Base-by-base conservation (phyloP, 495 filamentous ascomycete genomes). In the Pseudotulostoma volvatum region DNA sequence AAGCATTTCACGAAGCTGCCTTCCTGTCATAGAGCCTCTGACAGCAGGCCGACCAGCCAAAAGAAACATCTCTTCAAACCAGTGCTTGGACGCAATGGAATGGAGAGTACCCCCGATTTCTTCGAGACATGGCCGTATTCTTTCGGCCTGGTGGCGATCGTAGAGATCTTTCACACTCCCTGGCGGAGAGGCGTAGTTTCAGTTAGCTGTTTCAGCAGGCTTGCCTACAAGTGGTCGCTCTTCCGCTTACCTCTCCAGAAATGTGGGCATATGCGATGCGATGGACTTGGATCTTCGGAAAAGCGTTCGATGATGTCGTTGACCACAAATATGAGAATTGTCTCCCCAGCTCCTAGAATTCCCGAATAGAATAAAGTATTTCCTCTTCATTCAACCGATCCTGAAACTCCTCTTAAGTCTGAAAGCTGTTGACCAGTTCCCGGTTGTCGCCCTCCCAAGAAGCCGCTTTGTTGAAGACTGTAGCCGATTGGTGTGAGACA, bases 401-500 rank as follows among this genome's bases (percentile, higher is more conserved):
- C 13, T 41, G 43, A 38, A 53, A 72, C 7, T 54, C 44, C n/a
- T 0, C 33, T 17, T 3, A 54, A 55, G 4, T 64, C 34, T 2
- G 68, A 44, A 21, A 73, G 43, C 65, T 61, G 71, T 40, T 52
- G 39, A 0, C 64, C 57, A 1, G 62, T 67, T 11, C 52, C 60
- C 18, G 46, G 21, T 14, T 66, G 53, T 16, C 54, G 48, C 7
- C 19, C 1, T 3, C 17, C 14, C 2, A 46, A 13, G n/a, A 40
- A 21, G 13, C 43, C 36, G 16, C 32, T 36, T 9, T 46, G 44
- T 11, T 43, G 44, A n/a, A 9, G 4, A 3, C 7, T 28, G 7
- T 46, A 46, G 18, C 40, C 31, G n/a, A 37, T 18, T 1, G 31
- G 17, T 1, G 44, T 43, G 7, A 52, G 36, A 46, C 46, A 52